A percentile compares a stretch with the other conserved stretches of the same genome.
Evolutionary conservation across 139 green algal species (phyloP).

Genomic region (Asterochloris sp.): DNA sequence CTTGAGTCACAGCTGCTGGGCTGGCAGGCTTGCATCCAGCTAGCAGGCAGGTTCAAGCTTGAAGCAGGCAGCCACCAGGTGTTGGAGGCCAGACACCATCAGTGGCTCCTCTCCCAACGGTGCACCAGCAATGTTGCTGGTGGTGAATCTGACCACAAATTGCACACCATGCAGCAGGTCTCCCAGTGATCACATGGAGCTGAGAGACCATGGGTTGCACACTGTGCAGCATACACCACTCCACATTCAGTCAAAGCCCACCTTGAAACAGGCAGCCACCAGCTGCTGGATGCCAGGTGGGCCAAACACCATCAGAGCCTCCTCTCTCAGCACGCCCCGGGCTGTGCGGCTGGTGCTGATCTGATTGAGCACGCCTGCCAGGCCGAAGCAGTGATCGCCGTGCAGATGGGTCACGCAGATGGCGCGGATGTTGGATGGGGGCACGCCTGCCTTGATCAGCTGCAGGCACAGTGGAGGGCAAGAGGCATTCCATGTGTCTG

Average conservation of each 20-base stretch:
- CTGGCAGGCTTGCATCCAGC: no score
- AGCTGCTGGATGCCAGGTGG: conserved; percentile 44
- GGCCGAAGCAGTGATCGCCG: conserved; percentile 95
- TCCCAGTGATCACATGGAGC: no score
- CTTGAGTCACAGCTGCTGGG: no score
- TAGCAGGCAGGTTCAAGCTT: no score
- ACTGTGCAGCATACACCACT: no score
- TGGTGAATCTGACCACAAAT: no score
- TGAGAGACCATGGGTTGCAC: no score
- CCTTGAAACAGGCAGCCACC: conserved; percentile 12
- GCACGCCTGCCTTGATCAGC: conserved; percentile 37
- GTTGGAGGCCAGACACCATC: no score
- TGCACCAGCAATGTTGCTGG: no score
- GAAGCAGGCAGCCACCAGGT: no score
- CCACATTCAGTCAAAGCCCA: background rate
- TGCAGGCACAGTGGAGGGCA: background rate
- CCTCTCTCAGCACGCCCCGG: background rate
- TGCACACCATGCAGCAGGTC: no score
- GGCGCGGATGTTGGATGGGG: conserved; percentile 34
- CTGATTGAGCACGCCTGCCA: conserved; percentile 51
- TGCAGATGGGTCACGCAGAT: conserved; percentile 95
- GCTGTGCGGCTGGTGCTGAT: conserved; percentile 25
- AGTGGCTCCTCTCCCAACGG: no score
- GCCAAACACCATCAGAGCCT: conserved; percentile 38
- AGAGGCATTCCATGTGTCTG: background rate